Base-by-base conservation (phyloP, 306 rosid species). In the Vigna nakashimae region DNA sequence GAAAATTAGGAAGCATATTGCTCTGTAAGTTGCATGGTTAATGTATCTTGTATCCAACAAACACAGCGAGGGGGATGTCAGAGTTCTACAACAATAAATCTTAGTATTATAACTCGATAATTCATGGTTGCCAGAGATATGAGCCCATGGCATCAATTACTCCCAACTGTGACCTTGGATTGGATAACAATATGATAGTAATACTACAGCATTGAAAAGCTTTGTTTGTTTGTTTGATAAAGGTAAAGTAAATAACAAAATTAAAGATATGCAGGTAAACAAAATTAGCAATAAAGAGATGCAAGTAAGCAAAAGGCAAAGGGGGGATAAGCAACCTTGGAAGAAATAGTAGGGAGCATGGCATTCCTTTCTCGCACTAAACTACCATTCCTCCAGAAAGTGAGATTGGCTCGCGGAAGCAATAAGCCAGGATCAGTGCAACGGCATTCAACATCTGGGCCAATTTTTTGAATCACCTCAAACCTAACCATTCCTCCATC, bases 401-500 rank as follows among this genome's bases (percentile, higher is more conserved):
- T 96, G 85, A 96, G 87, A 86, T 96, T 96, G 69, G 99, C 99
- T 76, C 99, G 93, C 12, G 99, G 99, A 14, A 96, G 87, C 88
- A 96, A 82, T 80, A 96, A 76, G 30, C 99, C 99, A 4, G 98
- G 99, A 87, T 96, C 99, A 42, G 99, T 96, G 76, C 99, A 96
- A 40, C 28, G 87, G 76, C 99, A 96, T 83, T 96, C 91, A 24
- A 96, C 99, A 85, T 96, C 99, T 0, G 99, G 99, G 63, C 99
- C 99, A 74, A 96, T 85, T 84, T 92, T 96, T 80, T 92, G 94
- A 65, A 92, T 86, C 67, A 96, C 99, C 77, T 96, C 99, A 75
- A 96, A 96, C 85, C 99, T 92, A 82, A 96, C 99, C 99, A 92
- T 96, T 51, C 99, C 99, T 60, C 99, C 99, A 64, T 96, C 99